Percentiles rank a stretch among this genome's conserved stretches.
Evolutionary conservation across 768 basidiomycete species (phyloP).

Genomic region (Russula sp.): DNA sequence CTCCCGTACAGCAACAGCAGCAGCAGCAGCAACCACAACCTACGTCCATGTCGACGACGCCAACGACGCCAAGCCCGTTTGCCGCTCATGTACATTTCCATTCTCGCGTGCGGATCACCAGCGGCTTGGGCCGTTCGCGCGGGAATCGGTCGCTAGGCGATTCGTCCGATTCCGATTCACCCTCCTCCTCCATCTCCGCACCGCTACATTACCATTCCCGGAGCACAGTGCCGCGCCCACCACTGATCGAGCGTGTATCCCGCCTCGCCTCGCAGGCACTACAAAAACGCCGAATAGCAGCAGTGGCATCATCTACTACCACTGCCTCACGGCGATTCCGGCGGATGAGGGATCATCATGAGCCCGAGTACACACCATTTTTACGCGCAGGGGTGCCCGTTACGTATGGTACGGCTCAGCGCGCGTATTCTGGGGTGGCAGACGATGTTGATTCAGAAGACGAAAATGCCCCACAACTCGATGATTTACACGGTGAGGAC

Average conservation of each 20-base stretch:
- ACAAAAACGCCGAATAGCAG: constrained; percentile 20
- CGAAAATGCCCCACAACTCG: constrained; percentile 32
- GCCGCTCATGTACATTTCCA: constrained; percentile 58
- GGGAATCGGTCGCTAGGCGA: constrained; percentile 29
- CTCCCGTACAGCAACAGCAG: constrained; percentile 1
- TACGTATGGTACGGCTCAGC: constrained; percentile 26
- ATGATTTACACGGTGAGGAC: constrained; percentile 45
- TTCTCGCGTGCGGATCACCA: constrained; percentile 74
- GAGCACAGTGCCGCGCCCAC: constrained; percentile 54
- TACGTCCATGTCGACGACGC: neutral
- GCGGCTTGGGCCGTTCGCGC: constrained; percentile 55
- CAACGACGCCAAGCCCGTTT: constrained; percentile 18
- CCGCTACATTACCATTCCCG: constrained; percentile 59
- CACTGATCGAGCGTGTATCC: constrained; percentile 57
- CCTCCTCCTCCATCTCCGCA: constrained; percentile 78
- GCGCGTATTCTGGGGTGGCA: constrained; percentile 29
- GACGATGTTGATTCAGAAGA: constrained; percentile 30
- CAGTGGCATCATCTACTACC: neutral
- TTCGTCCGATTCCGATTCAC: constrained; percentile 34
- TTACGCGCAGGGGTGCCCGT: constrained; percentile 21
- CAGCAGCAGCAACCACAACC: neutral
- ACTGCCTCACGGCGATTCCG: neutral
- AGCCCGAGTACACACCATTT: constrained; percentile 24
- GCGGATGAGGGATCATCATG: constrained; percentile 6
- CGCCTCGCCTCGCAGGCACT: constrained; percentile 32